A percentile compares a stretch with the other conserved stretches of the same genome.
These are phyloP conservation scores for Teratosphaeria pseudoeucalypti DNA, from an alignment of 2,329 filamentous ascomycete species.

Conservation along the genomic window DNA sequence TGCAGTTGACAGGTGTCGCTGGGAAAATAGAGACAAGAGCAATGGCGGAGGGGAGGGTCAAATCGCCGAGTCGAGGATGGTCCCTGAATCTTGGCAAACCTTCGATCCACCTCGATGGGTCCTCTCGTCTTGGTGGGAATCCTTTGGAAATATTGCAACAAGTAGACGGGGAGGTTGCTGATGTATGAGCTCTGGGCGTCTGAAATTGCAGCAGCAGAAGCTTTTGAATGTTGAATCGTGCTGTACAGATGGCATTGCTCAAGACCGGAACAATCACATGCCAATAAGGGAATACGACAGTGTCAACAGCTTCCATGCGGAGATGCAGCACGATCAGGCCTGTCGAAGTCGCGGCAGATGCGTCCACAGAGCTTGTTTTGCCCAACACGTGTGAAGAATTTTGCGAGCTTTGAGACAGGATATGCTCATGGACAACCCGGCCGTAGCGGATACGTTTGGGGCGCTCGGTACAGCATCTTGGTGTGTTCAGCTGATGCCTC, in stretches of 20 bases:
- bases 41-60: background rate
- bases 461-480: constrained; percentile 54
- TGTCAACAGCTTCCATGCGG: background rate
- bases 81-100: background rate
- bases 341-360: background rate
- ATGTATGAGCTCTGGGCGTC: too few relatives aligned
- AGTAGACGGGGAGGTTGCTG: too few relatives aligned
- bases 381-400: background rate
- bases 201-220: background rate
- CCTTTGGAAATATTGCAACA: too few relatives aligned
- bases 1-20: background rate
- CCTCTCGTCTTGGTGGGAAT: background rate
- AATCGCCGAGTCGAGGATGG: background rate
- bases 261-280: background rate
- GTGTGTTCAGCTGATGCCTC: constrained; percentile 60
- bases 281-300: background rate
- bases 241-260: background rate
- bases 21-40: background rate
- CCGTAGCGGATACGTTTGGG: constrained; percentile 49
- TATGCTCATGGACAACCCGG: constrained; percentile 43
- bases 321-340: background rate
- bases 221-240: background rate
- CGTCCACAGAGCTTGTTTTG: background rate
- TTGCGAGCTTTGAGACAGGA: background rate
- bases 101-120: background rate